Percentiles rank a stretch among this genome's conserved stretches.
Conservation (phyloP, 1,139 yeast species). For the Scheffersomyces illinoinensis region DNA sequence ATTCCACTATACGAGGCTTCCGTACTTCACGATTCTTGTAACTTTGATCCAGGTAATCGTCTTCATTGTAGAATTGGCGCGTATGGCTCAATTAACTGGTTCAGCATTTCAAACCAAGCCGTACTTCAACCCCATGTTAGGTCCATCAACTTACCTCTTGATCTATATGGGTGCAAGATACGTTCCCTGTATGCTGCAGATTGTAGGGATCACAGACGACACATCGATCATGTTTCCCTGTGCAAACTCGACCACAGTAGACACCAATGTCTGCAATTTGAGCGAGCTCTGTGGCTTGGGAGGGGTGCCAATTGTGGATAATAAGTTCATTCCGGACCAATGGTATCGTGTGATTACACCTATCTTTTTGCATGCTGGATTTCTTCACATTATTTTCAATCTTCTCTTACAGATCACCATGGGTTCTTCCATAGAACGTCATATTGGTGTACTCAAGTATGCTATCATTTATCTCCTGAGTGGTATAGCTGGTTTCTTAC, state of each 20-base stretch:
- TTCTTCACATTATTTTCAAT: conserved; percentile 68
- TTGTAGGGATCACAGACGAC: conserved; percentile 53
- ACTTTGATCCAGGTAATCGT: conserved; percentile 56
- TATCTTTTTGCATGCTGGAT: conserved; percentile 76
- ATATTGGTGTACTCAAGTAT: conserved; percentile 58
- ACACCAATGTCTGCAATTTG: conserved; percentile 58
- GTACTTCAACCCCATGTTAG: conserved; percentile 76
- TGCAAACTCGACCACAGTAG: conserved; percentile 61
- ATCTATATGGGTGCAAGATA: conserved; percentile 74
- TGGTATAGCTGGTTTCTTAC: conserved; percentile 68
- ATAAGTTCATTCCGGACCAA: conserved; percentile 51
- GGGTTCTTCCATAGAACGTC: conserved; percentile 64
- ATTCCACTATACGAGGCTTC: conserved; percentile 45
- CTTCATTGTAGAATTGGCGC: conserved; percentile 66
- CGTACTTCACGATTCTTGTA: conserved; percentile 48
- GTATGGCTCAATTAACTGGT: conserved; percentile 63
- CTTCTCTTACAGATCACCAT: conserved; percentile 59
- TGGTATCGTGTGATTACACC: conserved; percentile 74
- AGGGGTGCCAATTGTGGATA: conserved; percentile 36
- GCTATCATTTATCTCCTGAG: conserved; percentile 57
- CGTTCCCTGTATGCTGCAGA: conserved; percentile 67
- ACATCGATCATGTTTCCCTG: conserved; percentile 58
- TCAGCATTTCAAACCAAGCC: conserved; percentile 71
- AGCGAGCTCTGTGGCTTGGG: conserved; percentile 64
- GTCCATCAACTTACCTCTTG: conserved; percentile 70